Base-by-base conservation (phyloP, 441 rosid species). In the Eugenia klotzschiana region DNA sequence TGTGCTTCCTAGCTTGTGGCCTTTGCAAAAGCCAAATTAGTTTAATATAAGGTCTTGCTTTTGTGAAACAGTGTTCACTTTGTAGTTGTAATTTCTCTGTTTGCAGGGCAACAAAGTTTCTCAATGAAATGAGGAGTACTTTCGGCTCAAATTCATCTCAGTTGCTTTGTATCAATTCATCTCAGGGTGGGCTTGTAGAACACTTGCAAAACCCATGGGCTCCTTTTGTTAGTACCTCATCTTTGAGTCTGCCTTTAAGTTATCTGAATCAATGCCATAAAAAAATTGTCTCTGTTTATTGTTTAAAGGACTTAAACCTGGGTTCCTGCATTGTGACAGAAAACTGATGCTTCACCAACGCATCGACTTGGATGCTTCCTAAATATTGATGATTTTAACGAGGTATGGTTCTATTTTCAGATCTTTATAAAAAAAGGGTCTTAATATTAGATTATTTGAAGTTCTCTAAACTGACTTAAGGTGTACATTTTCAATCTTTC, bases 141-240 rank as follows among this genome's bases (percentile, higher is more conserved):
- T 96, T 93, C 91, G 99, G 98, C 52, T 87, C 89, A 84, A 92
- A 89, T 86, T 95, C 93, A 55, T 94, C 98, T 89, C 93, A 92
- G 83, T 85, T 96, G 87, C 97, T 97, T 79, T 93, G 97, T 89
- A 92, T 97, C 82, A 96, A 97, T 89, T 97, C 99, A 88, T 93
- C 99, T 86, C 89, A 88, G 88, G 96, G 93, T 87, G 95, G 93
- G 85, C 84, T 82, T 80, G 85, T 90, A 46, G 94, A 93, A 83
- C 94, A 90, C 89, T 89, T 87, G 87, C 91, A 92, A 74, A 94
- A 91, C 86, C 96, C 94, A 41, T 94, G 99, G 98, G 90, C 89
- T 85, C 84, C 87, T 77, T 88, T 82, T 86, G 99, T 96, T 91
- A 87, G 98, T 85, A 85, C 79, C 86, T 89, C 46, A 69, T 69